These are phyloP conservation scores for Lachancea meyersii DNA, from an alignment of 805 yeast genomes.

Conservation along the genomic window DNA sequence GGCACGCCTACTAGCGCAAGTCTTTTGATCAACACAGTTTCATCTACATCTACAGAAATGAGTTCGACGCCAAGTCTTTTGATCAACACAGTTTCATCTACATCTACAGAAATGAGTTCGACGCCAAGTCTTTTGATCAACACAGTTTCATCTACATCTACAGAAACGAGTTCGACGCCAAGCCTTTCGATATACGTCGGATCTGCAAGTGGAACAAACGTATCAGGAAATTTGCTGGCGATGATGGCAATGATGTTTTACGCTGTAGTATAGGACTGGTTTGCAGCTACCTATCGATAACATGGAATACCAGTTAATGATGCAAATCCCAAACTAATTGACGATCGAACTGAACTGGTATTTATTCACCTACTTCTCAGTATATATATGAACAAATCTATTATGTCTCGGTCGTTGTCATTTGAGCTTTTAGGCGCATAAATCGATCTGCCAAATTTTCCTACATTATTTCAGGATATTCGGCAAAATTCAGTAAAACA, in stretches of 20 bases:
- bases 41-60: neutral
- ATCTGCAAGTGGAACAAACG: neutral
- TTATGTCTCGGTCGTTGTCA: no score
- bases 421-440: no score
- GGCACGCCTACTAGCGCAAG: neutral
- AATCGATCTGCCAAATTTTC: no score
- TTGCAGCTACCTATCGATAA: no score
- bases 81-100: neutral
- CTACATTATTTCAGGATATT: no score
- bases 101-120: neutral
- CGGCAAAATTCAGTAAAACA: no score
- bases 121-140: neutral
- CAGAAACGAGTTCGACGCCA: neutral
- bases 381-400: no score
- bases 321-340: no score
- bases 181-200: neutral
- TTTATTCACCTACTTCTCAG: no score
- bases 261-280: neutral
- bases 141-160: neutral
- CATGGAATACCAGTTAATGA: no score
- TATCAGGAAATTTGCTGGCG: neutral
- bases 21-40: neutral
- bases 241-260: neutral
- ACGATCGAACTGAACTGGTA: no score
- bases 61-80: neutral